Conservation (phyloP, 1,284 basidiomycete species). For the Ceratobasidium sp. region DNA sequence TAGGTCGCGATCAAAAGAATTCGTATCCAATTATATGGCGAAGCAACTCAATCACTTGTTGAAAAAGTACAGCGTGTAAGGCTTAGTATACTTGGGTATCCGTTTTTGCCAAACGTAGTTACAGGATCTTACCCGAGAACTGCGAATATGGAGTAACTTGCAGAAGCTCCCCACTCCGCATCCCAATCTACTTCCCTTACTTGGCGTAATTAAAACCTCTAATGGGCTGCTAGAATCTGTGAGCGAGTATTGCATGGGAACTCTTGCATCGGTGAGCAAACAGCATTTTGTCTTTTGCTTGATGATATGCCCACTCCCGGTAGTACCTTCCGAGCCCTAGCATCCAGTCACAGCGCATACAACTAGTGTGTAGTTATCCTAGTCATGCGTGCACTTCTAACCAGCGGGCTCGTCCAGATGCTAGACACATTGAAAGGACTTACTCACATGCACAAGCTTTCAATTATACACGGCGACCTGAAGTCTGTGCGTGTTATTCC, state of each 20-base stretch:
- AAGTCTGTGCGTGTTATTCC: conserved; percentile 2
- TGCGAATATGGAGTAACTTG: conserved; percentile 15
- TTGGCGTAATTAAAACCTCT: conserved; percentile 6
- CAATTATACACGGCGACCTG: conserved; percentile 23
- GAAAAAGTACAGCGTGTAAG: not conserved
- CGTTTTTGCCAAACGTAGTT: too few relatives aligned
- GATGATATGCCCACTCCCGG: not conserved
- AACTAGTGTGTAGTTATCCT: too few relatives aligned
- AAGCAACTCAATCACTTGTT: not conserved
- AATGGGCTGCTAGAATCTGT: conserved; percentile 4
- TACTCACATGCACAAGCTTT: conserved; percentile 20
- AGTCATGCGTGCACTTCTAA: too few relatives aligned
- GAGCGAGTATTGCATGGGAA: conserved; percentile 21
- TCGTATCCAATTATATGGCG: conserved; percentile 1
- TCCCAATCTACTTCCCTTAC: conserved; percentile 10
- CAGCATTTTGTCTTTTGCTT: not conserved
- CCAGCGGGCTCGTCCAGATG: not conserved
- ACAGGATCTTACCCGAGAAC: conserved; percentile 14
- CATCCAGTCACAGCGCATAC: too few relatives aligned
- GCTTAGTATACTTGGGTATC: too few relatives aligned
- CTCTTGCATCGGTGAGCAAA: conserved; percentile 1
- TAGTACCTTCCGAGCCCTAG: not conserved
- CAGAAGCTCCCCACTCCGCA: not conserved
- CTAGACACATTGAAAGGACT: not conserved
- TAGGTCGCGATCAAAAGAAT: conserved; percentile 22